Evolutionary conservation across 2,329 filamentous ascomycete species (phyloP).

Genomic region (Dactylellina leptospora): DNA sequence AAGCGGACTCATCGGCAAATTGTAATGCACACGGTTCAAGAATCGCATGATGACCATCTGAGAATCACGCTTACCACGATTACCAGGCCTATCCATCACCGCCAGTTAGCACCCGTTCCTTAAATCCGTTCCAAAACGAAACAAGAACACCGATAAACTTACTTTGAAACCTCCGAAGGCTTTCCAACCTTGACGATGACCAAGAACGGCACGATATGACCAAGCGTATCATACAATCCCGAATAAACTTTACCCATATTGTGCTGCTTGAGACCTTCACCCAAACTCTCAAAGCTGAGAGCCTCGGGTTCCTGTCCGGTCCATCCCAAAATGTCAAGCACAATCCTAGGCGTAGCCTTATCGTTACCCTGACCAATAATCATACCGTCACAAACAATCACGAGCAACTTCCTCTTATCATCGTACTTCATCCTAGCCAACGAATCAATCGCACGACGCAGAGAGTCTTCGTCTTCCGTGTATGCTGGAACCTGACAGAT

Average conservation of each 20-base stretch:
- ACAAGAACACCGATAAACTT: constrained; percentile 12
- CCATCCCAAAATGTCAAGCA: constrained; percentile 95
- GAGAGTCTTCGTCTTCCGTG: constrained; percentile 96
- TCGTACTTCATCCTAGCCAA: constrained; percentile 95
- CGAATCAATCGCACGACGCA: constrained; percentile 96
- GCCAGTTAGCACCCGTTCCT: background rate
- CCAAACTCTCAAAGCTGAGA: constrained; percentile 93
- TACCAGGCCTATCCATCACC: constrained; percentile 71
- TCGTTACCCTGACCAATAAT: constrained; percentile 99
- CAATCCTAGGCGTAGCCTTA: constrained; percentile 90
- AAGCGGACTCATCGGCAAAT: constrained; percentile 91
- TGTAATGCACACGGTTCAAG: constrained; percentile 98
- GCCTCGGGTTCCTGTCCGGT: constrained; percentile 94
- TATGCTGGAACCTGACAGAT: constrained; percentile 98
- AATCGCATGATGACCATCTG: constrained; percentile 99
- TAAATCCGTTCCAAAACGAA: background rate
- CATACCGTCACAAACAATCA: constrained; percentile 97
- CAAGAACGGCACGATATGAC: constrained; percentile 96
- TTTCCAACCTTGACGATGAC: constrained; percentile 96
- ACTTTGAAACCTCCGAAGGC: constrained; percentile 72
- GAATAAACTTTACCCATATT: constrained; percentile 99
- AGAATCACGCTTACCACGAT: constrained; percentile 98
- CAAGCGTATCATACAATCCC: constrained; percentile 94
- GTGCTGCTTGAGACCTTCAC: constrained; percentile 95
- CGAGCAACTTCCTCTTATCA: constrained; percentile 94